Base-by-base conservation (phyloP, 768 basidiomycete species). In the Russula earlei region DNA sequence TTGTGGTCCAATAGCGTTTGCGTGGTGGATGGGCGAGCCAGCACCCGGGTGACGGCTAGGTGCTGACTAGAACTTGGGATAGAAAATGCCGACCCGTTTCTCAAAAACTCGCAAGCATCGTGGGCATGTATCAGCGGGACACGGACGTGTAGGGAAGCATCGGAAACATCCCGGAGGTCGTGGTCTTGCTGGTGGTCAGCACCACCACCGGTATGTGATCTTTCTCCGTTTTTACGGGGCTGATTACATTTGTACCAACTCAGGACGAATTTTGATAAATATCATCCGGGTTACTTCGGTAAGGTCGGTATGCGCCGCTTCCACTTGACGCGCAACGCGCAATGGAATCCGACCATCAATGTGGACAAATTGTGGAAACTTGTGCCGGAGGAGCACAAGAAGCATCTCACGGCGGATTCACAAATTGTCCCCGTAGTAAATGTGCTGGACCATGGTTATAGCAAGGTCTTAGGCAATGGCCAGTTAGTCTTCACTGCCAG, bases 281-380 rank as follows among this genome's bases (percentile, higher is more conserved):
- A 92, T 87, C 94, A 97, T 77, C 93, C 93, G 72, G 94, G 94
- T 89, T 97, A 97, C 91, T 98, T 95, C 73, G 94, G 94, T 80
- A 97, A 97, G 77, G 91, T 95, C 71, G 96, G 96, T 91, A 99
- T 99, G 95, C 85, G 96, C 70, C 85, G 86, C 74, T 99, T 87
- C 89, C 96, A 99, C 72, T 74, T 92, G 61, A 92, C 89, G 54
- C 85, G 85, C 74, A 96, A 96, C 74, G 73, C 79, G 64, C 78
- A 83, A 74, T 96, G 91, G 93, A 82, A 87, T 61, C 93, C 95
- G 19, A 87, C 86, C 70, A 90, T 99, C 85, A 99, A 99, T 77
- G 84, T 98, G 72, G 96, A 98, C 82, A 94, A 94, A 77, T 80
- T 95, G 51, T 91, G 91, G 91, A 79, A 82, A 61, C 85, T 96